Evolutionary conservation across 345 rosid genomes (phyloP).

Genomic region (Brassica carinata): DNA sequence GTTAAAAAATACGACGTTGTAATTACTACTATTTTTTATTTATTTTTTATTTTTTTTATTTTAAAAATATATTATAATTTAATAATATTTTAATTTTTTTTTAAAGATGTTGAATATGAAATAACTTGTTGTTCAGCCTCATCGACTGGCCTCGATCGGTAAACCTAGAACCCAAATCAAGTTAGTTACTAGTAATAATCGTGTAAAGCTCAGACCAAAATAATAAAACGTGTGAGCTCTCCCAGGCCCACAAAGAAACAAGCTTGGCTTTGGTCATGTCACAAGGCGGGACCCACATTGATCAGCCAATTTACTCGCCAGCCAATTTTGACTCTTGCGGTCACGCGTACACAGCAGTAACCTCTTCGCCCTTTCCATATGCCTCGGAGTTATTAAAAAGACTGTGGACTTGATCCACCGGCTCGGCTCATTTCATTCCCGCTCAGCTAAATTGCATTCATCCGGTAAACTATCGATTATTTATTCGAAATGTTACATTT

Average conservation of each 20-base stretch:
- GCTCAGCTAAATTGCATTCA: slow-evolving; percentile 4
- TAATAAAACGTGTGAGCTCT: neutral
- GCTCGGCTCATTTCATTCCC: neutral
- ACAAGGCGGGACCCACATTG: slow-evolving; percentile 19
- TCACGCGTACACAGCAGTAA: slow-evolving; percentile 24
- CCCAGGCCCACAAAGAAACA: slow-evolving; percentile 12
- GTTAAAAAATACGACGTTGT: too few species aligned
- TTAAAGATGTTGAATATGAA: too few species aligned
- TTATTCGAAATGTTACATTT: too few species aligned
- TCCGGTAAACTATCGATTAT: neutral
- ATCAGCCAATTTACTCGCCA: neutral
- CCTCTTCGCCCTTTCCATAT: slow-evolving; percentile 15
- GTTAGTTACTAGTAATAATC: neutral
- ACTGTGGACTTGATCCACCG: neutral
- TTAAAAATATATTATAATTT: too few species aligned
- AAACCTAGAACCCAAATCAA: too few species aligned
- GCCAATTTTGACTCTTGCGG: slow-evolving; percentile 32
- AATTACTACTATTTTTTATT: too few species aligned
- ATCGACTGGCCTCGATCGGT: too few species aligned
- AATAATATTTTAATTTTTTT: too few species aligned
- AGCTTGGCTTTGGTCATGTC: slow-evolving; percentile 24
- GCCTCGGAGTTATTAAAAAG: slow-evolving; percentile 12
- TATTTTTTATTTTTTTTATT: too few species aligned
- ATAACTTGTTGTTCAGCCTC: too few species aligned
- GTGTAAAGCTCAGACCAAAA: neutral